Evolutionary conservation across 164 flowering plant species (phyloP).

Genomic region (Vitis rupestris): DNA sequence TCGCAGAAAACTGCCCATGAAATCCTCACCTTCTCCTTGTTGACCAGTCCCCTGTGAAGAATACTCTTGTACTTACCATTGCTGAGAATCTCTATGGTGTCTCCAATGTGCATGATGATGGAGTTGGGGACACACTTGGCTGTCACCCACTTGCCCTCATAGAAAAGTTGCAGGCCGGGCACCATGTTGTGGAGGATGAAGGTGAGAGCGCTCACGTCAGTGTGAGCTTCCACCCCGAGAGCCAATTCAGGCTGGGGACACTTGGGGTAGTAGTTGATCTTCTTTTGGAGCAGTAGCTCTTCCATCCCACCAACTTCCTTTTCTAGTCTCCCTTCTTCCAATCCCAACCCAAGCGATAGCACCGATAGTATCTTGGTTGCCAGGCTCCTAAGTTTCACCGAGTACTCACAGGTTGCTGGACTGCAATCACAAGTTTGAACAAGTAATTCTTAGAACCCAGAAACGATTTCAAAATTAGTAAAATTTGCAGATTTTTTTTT

Average conservation of each 20-base stretch:
- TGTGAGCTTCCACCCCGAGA: constrained; percentile 93
- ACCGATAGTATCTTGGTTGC: constrained; percentile 51
- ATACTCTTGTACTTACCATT: constrained; percentile 89
- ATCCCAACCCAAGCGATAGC: constrained; percentile 67
- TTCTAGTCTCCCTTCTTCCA: constrained; percentile 79
- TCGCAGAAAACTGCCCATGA: constrained; percentile 97
- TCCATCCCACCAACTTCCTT: constrained; percentile 79
- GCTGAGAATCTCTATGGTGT: constrained; percentile 84
- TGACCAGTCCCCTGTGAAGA: constrained; percentile 89
- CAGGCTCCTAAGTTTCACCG: constrained; percentile 55
- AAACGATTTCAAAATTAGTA: not conserved
- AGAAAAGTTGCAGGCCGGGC: constrained; percentile 80
- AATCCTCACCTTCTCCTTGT: constrained; percentile 90
- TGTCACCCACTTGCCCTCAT: constrained; percentile 75
- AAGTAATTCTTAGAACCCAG: too few relatives aligned
- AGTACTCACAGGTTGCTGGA: constrained; percentile 63
- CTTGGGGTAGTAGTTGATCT: constrained; percentile 93
- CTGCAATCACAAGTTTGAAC: constrained; percentile 30
- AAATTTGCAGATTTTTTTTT: not conserved
- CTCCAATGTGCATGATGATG: constrained; percentile 84
- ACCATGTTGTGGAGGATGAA: constrained; percentile 98
- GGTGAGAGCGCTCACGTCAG: constrained; percentile 82
- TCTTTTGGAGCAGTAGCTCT: constrained; percentile 73
- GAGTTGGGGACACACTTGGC: constrained; percentile 91
- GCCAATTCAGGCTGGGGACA: constrained; percentile 97